These are phyloP conservation scores for Phytophthora cajani DNA, from an alignment of 352 stramenopile species.

Conservation along the genomic window DNA sequence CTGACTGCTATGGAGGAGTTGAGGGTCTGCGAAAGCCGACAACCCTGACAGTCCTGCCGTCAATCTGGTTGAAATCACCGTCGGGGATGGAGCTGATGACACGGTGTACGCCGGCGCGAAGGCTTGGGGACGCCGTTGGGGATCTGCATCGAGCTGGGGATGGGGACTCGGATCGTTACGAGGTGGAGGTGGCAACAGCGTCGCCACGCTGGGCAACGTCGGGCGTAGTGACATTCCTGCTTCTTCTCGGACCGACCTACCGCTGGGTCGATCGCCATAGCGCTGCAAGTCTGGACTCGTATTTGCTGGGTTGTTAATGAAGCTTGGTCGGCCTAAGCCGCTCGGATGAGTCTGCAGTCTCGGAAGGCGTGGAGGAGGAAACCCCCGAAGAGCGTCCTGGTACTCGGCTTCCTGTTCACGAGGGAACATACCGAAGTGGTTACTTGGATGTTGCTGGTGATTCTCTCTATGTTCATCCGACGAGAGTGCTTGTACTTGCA, in stretches of 20 bases:
- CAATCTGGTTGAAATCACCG: neutral
- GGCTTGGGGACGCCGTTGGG: slow-evolving; percentile 1
- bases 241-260: slow-evolving; percentile 14
- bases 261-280: slow-evolving; percentile 13
- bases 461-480: slow-evolving; percentile 8
- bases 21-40: slow-evolving; percentile 14
- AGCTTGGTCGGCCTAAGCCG: neutral
- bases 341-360: slow-evolving; percentile 9
- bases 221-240: neutral
- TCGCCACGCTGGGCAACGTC: slow-evolving; percentile 26
- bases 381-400: neutral
- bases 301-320: neutral
- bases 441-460: neutral
- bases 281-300: neutral
- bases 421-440: slow-evolving; percentile 29
- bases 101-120: neutral
- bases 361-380: slow-evolving; percentile 10
- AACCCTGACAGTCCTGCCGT: neutral
- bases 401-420: slow-evolving; percentile 6
- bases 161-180: neutral
- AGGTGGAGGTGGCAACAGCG: slow-evolving; percentile 12
- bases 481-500: neutral
- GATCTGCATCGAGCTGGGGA: slow-evolving; percentile 4
- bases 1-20: slow-evolving; percentile 2
- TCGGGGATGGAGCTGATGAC: slow-evolving; percentile 5